These are phyloP conservation scores for Haberlea rhodopensis DNA, from an alignment of 257 asterid species.

Conservation along the genomic window DNA sequence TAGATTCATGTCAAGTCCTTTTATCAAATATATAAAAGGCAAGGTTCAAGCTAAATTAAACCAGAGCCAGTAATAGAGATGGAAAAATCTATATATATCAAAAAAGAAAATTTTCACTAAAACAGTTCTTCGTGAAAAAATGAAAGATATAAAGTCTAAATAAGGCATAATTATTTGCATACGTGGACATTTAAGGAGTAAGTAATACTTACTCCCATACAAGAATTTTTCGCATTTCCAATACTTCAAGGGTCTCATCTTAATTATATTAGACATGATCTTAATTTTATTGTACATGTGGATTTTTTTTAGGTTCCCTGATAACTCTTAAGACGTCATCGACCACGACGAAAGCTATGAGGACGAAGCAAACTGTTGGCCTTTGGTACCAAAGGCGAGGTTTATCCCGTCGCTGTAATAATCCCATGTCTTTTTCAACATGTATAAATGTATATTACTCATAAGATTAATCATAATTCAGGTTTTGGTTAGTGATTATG, in stretches of 20 bases:
- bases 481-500: background rate
- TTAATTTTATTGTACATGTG: too few relatives aligned
- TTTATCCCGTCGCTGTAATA: constrained; percentile 67
- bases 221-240: constrained; percentile 89
- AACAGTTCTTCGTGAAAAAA: background rate
- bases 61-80: background rate
- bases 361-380: constrained; percentile 66
- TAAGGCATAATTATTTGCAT: background rate
- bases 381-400: constrained; percentile 86
- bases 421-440: background rate
- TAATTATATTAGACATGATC: too few relatives aligned
- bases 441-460: background rate
- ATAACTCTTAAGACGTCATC: too few relatives aligned
- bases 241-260: constrained; percentile 75
- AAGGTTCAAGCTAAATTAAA: background rate
- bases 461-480: background rate
- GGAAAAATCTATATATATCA: background rate
- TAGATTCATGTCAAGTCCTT: too few relatives aligned
- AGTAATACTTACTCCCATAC: constrained; percentile 60
- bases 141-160: background rate
- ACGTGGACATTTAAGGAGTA: constrained; percentile 7
- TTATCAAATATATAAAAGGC: background rate
- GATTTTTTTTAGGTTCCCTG: too few relatives aligned
- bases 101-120: background rate
- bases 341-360: constrained; percentile 34